Base-by-base conservation (phyloP, 441 rosid genomes). In the Erysimum cheiri region DNA sequence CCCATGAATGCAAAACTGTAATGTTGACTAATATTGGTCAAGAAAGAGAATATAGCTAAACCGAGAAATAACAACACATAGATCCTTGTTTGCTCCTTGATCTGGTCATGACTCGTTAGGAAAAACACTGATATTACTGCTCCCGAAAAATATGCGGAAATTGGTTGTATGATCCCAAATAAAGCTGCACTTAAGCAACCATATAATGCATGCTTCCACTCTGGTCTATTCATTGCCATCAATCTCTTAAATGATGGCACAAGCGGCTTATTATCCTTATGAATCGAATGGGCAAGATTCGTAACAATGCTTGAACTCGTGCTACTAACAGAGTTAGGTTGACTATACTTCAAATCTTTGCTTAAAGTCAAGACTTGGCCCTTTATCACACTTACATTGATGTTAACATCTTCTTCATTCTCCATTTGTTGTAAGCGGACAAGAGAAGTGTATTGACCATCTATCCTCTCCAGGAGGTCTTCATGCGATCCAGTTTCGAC, bases 1-100 rank as follows among this genome's bases (percentile, higher is more conserved):
- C 97, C 91, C 87, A 85, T 84, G 64, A 78, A 87, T 2, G 85
- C 93, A 26, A 91, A 91, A 70, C 75, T 83, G 62, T 87, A 91
- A 64, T 88, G 95, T 68, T 85, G 97, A 43, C 71, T 44, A 2
- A 82, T 59, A 65, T 82, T 88, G n/a, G 78, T 68, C 44, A 83
- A 2, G 56, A 91, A 6, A 1, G 88, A 78, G 55, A 85, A 69
- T 29, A 85, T 47, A 0, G 90, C 76, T 52, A 91, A 46, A 46
- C 93, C 97, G 0, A 76, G 1, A 36, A 88, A 87, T 29, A 77
- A 69, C 5, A 87, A 37, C 0, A 85, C 62, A 9, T 85, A 87
- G 22, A 81, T 59, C 80, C 58, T 83, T 0, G 85, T 83, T 66
- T 83, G 85, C 61, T 75, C 76, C 70, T 87, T 85, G 15, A 88